Conservation (phyloP, 768 basidiomycete species). For the Russula ochroleuca region DNA sequence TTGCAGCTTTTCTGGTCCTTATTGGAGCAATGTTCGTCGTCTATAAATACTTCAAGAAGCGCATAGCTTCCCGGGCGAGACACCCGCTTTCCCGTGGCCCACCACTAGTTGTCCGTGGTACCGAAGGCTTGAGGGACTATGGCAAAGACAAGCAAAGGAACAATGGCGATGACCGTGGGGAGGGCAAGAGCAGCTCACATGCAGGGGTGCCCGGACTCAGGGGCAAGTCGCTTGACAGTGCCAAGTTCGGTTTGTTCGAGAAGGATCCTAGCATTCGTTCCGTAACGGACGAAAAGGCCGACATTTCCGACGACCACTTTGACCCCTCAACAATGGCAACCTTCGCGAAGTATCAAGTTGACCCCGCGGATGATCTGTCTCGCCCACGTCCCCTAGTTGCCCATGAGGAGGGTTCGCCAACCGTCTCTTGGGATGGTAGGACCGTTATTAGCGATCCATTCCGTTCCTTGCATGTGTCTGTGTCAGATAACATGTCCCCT, state of each 20-base stretch:
- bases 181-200: slow-evolving; percentile 8
- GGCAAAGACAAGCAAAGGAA: slow-evolving; percentile 12
- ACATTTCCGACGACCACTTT: slow-evolving; percentile 17
- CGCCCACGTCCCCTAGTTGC: slow-evolving; percentile 13
- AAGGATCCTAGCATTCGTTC: slow-evolving; percentile 26
- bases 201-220: neutral
- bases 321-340: slow-evolving; percentile 27
- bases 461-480: slow-evolving; percentile 15
- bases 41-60: slow-evolving; percentile 14
- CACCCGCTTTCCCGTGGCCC: slow-evolving; percentile 9
- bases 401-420: neutral
- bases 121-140: neutral
- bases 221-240: slow-evolving; percentile 1
- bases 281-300: slow-evolving; percentile 21
- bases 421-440: slow-evolving; percentile 20
- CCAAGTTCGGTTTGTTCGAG: slow-evolving; percentile 21
- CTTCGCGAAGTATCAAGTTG: slow-evolving; percentile 20
- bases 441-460: slow-evolving; percentile 20
- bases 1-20: slow-evolving; percentile 14
- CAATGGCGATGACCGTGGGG: slow-evolving; percentile 10
- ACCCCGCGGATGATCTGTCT: neutral
- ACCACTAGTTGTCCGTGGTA: neutral
- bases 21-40: slow-evolving; percentile 17
- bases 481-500: slow-evolving; percentile 22
- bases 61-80: slow-evolving; percentile 1